These are phyloP conservation scores for Bryopsis sp. DNA, from an alignment of 139 green algal species.

Conservation along the genomic window DNA sequence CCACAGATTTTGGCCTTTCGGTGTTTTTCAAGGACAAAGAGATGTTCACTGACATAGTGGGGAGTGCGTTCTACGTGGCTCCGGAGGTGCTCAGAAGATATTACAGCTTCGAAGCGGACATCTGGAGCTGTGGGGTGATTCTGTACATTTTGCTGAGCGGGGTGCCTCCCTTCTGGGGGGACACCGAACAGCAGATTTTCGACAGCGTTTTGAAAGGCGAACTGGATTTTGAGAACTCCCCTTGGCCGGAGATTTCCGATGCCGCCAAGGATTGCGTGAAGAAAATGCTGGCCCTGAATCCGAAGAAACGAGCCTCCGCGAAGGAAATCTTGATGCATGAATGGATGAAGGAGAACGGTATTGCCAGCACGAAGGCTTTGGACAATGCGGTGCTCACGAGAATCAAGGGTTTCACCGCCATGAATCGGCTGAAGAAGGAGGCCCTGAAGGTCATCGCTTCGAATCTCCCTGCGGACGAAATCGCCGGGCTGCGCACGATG, in stretches of 20 bases:
- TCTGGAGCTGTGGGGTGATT: constrained; percentile 82
- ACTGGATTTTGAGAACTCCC: constrained; percentile 42
- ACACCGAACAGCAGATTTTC: constrained; percentile 9
- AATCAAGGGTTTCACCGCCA: constrained; percentile 78
- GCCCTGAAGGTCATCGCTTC: constrained; percentile 49
- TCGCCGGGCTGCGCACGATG: constrained; percentile 42
- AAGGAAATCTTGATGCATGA: constrained; percentile 64
- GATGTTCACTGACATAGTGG: constrained; percentile 55
- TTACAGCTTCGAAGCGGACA: constrained; percentile 45
- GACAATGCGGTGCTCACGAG: constrained; percentile 55
- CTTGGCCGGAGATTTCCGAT: constrained; percentile 58
- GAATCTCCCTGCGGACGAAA: constrained; percentile 55
- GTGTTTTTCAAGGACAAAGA: constrained; percentile 71
- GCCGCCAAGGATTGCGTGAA: constrained; percentile 72
- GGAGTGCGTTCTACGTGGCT: constrained; percentile 76
- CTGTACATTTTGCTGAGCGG: constrained; percentile 80
- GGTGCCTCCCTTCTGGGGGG: constrained; percentile 49
- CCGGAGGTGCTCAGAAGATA: constrained; percentile 45
- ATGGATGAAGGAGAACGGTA: constrained; percentile 84
- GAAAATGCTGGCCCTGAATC: constrained; percentile 72
- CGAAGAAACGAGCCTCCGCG: constrained; percentile 66
- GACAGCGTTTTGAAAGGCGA: not conserved
- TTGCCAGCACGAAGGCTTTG: constrained; percentile 51
- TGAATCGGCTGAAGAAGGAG: constrained; percentile 94
- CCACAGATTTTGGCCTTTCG: constrained; percentile 84